Evolutionary conservation across 2,329 filamentous ascomycete genomes (phyloP).

Genomic region (Xylariaceae sp.): DNA sequence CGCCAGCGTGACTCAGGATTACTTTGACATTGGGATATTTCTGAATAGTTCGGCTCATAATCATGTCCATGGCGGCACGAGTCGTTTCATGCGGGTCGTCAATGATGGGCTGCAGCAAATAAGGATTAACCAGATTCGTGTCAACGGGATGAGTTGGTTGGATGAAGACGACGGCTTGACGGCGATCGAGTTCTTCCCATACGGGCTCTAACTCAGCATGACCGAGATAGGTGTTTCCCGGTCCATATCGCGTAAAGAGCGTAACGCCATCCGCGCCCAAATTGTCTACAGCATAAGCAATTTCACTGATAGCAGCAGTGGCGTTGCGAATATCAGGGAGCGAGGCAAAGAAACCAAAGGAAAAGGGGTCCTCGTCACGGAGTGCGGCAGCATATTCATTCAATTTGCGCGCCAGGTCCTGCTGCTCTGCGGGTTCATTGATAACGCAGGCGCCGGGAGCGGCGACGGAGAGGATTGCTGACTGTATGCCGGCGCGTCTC

Average conservation of each 20-base stretch:
- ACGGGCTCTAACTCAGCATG: slow-evolving; percentile 38
- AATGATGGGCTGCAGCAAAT: slow-evolving; percentile 38
- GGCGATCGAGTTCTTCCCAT: slow-evolving; percentile 43
- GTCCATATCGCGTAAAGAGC: slow-evolving; percentile 44
- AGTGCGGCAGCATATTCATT: slow-evolving; percentile 3
- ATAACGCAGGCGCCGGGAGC: not conserved
- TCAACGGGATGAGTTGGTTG: slow-evolving; percentile 39
- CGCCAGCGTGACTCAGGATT: slow-evolving; percentile 47
- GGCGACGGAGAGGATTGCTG: slow-evolving; percentile 4
- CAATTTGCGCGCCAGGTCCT: slow-evolving; percentile 1
- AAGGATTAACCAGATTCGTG: slow-evolving; percentile 30
- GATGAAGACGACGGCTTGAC: slow-evolving; percentile 35
- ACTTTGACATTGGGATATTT: slow-evolving; percentile 39
- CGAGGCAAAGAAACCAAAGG: slow-evolving; percentile 12
- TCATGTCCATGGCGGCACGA: slow-evolving; percentile 36
- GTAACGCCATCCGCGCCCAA: slow-evolving; percentile 45
- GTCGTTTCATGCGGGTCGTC: slow-evolving; percentile 46
- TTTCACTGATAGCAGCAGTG: slow-evolving; percentile 32
- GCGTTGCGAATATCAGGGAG: slow-evolving; percentile 18
- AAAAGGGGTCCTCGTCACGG: slow-evolving; percentile 1
- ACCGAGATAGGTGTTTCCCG: slow-evolving; percentile 42
- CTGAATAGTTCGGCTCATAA: slow-evolving; percentile 33
- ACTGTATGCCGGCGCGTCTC: not conserved
- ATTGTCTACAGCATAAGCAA: slow-evolving; percentile 37
- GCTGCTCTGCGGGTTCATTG: not conserved